These are phyloP conservation scores for Bruguiera parviflora DNA, from an alignment of 345 rosid species.

Conservation along the genomic window DNA sequence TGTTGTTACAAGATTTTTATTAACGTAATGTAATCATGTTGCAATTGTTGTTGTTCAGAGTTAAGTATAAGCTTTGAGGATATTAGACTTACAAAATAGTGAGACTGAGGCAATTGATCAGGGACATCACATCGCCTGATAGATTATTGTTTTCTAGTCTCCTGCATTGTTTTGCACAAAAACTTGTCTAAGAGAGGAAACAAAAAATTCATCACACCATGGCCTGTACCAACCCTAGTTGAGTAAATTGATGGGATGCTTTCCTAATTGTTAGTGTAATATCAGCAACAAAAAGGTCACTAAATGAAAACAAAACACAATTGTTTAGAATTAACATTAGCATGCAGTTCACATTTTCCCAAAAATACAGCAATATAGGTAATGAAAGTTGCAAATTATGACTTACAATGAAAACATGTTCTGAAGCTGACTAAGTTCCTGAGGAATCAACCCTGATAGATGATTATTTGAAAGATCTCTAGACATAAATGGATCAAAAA, in stretches of 20 bases:
- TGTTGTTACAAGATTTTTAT: conserved; percentile 1
- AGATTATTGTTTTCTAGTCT: conserved; percentile 74
- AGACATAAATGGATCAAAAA: conserved; percentile 19
- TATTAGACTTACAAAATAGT: conserved; percentile 50
- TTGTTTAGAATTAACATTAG: background rate
- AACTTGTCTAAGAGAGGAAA: conserved; percentile 1
- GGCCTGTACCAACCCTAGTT: background rate
- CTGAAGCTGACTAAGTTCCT: conserved; percentile 76
- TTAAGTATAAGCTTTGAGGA: background rate
- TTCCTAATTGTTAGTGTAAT: background rate
- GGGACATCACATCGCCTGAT: conserved; percentile 63
- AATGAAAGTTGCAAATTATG: background rate
- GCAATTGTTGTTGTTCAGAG: background rate
- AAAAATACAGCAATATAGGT: background rate
- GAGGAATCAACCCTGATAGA: conserved; percentile 73
- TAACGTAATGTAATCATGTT: background rate
- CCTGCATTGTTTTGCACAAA: conserved; percentile 66
- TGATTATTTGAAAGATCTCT: conserved; percentile 94
- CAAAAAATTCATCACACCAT: too few relatives aligned
- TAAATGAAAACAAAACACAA: background rate
- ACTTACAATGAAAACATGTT: conserved; percentile 69
- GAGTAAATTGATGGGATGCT: background rate
- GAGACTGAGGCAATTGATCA: conserved; percentile 73
- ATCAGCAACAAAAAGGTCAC: too few relatives aligned
- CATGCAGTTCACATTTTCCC: background rate